Conservation (phyloP, 768 basidiomycete species). For the Favolaschia claudopus region DNA sequence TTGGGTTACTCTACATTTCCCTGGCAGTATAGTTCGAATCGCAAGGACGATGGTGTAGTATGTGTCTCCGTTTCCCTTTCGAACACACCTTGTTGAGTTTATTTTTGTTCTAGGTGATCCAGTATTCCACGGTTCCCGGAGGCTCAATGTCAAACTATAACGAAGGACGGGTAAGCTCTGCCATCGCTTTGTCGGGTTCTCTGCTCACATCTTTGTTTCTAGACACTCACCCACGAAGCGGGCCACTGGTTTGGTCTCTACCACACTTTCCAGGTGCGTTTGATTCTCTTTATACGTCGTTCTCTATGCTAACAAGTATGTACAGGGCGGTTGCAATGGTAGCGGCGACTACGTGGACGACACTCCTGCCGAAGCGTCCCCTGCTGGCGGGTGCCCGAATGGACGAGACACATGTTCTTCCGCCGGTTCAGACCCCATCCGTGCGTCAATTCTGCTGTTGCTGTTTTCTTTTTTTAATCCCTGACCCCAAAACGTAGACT, state of each 20-base stretch:
- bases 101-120: constrained; percentile 34
- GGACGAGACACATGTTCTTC: constrained; percentile 46
- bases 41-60: constrained; percentile 56
- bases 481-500: constrained; percentile 35
- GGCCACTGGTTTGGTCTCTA: constrained; percentile 70
- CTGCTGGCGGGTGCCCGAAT: constrained; percentile 50
- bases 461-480: constrained; percentile 27
- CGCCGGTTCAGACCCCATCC: constrained; percentile 45
- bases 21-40: constrained; percentile 43
- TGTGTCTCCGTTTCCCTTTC: neutral
- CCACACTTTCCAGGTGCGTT: constrained; percentile 66
- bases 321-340: constrained; percentile 31
- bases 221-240: constrained; percentile 63
- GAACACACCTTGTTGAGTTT: too few relatives aligned
- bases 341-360: constrained; percentile 37
- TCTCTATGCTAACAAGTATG: neutral
- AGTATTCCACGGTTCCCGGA: constrained; percentile 49
- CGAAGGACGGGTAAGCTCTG: constrained; percentile 43
- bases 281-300: constrained; percentile 24
- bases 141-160: constrained; percentile 53
- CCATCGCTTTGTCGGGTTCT: neutral
- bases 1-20: constrained; percentile 67
- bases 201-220: neutral
- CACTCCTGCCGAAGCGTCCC: constrained; percentile 36
- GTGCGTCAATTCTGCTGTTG: constrained; percentile 19